These are phyloP conservation scores for Pharus latifolius DNA, from an alignment of 176 grass and related monocot genomes.

Conservation along the genomic window DNA sequence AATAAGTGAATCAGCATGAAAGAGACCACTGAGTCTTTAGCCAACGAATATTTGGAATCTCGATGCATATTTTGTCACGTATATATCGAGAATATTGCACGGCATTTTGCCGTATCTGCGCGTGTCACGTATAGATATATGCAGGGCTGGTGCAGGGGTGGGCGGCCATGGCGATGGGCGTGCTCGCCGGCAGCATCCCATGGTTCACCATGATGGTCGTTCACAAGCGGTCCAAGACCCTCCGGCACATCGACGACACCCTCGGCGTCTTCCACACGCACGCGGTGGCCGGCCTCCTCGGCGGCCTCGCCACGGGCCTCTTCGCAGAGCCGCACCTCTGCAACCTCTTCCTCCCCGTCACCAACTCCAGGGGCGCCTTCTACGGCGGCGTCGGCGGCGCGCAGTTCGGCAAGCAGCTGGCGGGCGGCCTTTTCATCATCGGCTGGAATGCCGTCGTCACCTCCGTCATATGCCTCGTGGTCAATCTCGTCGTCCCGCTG, in stretches of 20 bases:
- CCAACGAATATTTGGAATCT: not conserved
- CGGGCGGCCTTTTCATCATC: conserved; percentile 44
- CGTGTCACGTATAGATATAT: too few species aligned
- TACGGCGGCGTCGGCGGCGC: conserved; percentile 39
- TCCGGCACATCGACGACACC: conserved; percentile 53
- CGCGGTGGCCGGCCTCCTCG: conserved; percentile 45
- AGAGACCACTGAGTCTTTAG: not conserved
- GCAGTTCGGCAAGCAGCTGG: conserved; percentile 52
- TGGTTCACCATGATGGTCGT: conserved; percentile 88
- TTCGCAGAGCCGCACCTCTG: conserved; percentile 44
- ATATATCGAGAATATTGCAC: conserved; percentile 1
- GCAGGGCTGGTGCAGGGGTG: conserved; percentile 61
- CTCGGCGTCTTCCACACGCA: conserved; percentile 77
- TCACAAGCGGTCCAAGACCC: conserved; percentile 39
- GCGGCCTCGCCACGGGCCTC: conserved; percentile 40
- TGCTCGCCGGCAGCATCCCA: conserved; percentile 50
- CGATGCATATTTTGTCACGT: not conserved
- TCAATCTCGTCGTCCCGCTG: conserved; percentile 37
- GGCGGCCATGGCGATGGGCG: conserved; percentile 67
- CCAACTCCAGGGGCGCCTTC: conserved; percentile 40
- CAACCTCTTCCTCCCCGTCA: conserved; percentile 46
- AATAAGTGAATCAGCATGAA: not conserved
- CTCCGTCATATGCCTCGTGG: conserved; percentile 46
- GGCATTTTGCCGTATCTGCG: not conserved
- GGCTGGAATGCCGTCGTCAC: conserved; percentile 49